These are phyloP conservation scores for Bruguiera gymnorhiza DNA, from an alignment of 345 rosid species.

Conservation along the genomic window DNA sequence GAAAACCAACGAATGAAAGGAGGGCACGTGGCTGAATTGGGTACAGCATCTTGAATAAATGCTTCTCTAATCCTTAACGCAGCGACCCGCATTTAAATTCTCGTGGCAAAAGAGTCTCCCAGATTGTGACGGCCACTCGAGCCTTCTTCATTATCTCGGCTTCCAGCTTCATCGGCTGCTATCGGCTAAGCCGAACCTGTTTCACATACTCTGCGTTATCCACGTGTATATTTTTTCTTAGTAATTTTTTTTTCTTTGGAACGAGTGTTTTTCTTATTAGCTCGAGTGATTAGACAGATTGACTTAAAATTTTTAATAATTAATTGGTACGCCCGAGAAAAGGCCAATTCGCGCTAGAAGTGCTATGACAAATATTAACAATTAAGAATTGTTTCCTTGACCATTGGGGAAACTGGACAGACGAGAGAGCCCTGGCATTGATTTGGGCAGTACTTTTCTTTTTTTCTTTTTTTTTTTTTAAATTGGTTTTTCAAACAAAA, in stretches of 20 bases:
- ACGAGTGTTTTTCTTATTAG: slow-evolving; percentile 1
- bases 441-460: too few species aligned
- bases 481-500: too few species aligned
- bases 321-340: too few species aligned
- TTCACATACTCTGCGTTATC: slow-evolving; percentile 2
- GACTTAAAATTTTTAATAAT: too few species aligned
- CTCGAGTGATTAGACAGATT: neutral
- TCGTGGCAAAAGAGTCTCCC: neutral
- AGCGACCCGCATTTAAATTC: slow-evolving; percentile 25
- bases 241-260: too few species aligned
- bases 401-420: too few species aligned
- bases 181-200: neutral
- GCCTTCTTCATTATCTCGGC: slow-evolving; percentile 3
- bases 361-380: too few species aligned
- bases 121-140: neutral
- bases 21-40: slow-evolving; percentile 16
- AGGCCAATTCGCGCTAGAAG: too few species aligned
- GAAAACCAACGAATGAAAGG: neutral
- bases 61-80: slow-evolving; percentile 22
- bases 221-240: neutral
- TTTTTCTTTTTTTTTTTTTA: too few species aligned
- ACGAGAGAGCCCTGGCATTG: too few species aligned
- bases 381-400: too few species aligned
- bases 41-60: slow-evolving; percentile 11
- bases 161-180: slow-evolving; percentile 5